These are phyloP conservation scores for Heritiera fomes DNA, from an alignment of 345 rosid genomes.

Conservation along the genomic window DNA sequence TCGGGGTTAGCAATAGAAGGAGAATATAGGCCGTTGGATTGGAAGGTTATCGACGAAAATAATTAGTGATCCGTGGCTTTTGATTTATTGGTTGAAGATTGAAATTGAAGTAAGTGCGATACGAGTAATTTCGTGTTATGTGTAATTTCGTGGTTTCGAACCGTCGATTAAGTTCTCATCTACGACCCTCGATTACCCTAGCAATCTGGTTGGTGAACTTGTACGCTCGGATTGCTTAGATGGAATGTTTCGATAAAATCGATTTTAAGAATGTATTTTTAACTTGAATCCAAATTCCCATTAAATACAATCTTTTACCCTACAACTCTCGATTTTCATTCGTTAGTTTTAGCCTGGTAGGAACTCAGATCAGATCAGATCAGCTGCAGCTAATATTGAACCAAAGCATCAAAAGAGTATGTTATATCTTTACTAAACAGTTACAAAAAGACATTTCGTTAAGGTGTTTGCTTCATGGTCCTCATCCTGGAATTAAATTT, in stretches of 20 bases:
- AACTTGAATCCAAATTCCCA: too few relatives aligned
- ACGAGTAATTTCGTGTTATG: background rate
- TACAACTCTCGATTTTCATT: too few relatives aligned
- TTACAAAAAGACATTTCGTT: too few relatives aligned
- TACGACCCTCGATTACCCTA: background rate
- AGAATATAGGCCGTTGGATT: background rate
- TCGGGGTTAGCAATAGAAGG: background rate
- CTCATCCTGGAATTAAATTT: background rate
- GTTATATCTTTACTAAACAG: too few relatives aligned
- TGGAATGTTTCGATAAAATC: background rate
- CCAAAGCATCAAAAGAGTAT: too few relatives aligned
- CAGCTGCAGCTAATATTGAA: too few relatives aligned
- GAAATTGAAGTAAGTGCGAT: background rate
- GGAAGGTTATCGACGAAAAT: background rate
- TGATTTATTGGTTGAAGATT: background rate
- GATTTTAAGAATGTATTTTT: too few relatives aligned
- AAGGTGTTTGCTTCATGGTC: background rate
- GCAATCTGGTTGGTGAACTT: background rate
- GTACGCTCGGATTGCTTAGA: background rate
- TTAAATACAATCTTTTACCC: too few relatives aligned
- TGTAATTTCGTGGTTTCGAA: background rate
- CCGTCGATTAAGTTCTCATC: conserved; percentile 4
- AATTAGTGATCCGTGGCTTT: background rate
- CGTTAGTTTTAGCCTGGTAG: too few relatives aligned
- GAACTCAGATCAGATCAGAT: too few relatives aligned